Base-by-base conservation (phyloP, 2,329 filamentous ascomycete species). In the Talaromyces sp. region DNA sequence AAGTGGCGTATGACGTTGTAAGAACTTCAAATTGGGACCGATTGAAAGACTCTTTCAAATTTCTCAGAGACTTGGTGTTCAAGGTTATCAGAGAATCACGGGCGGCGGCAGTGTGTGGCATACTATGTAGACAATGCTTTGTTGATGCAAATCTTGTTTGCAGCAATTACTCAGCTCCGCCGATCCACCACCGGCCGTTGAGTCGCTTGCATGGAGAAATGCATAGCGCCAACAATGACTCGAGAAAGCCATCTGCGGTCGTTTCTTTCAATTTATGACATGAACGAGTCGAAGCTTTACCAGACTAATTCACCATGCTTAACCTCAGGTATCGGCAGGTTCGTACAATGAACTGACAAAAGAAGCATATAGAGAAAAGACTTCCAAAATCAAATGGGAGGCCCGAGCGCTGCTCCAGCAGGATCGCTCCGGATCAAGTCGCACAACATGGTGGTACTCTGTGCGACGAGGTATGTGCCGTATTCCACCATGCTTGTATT, bases 401-500 rank as follows among this genome's bases (percentile, higher is more conserved):
- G 67, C 68, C 16, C 68, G 66, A n/a, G 52, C 35, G 10, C 52
- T 70, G 13, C 57, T 70, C 11, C 50, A 67, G 68, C 47, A 65
- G 63, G 16, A 27, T 69, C 19, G 39, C 48, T 33, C 63, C 67
- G 3, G 67, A 68, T 2, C 59, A 70, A 13, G 67, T 69, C 37
- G 58, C 68, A 16, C 64, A 65, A 5, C 66, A 68, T 67, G 67
- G 67, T 27, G 19, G 70, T 11, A 41, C 64, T 7, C 27, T 70
- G 64, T 66, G 68, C 11, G 67, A 69, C 8, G 64, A 69, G 31
- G 68, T 68, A 39, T 70, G 67, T 57, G 16, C 27, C 5, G 48
- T 70, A 41, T 67, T 52, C 31, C 65, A 63, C 3, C 69, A 70
- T 57, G 31, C 65, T 27, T 70, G 69, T 58, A 70, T 69, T 22